These are phyloP conservation scores for Debaryomyces coudertii DNA, from an alignment of 1,139 yeast genomes.

Conservation along the genomic window DNA sequence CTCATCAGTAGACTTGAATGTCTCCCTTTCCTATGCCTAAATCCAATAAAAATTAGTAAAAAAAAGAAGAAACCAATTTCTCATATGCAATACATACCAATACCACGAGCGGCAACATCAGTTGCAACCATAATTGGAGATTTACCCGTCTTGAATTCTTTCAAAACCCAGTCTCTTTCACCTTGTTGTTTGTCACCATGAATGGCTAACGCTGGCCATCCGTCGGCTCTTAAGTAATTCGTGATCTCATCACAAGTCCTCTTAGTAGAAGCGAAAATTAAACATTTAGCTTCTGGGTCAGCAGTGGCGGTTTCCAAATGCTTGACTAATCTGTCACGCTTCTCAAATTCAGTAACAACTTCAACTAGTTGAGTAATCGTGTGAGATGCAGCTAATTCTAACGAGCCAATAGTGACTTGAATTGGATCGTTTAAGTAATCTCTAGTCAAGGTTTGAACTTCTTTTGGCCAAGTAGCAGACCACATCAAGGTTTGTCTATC, in stretches of 20 bases:
- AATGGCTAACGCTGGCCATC: constrained; percentile 98
- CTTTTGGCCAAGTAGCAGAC: constrained; percentile 99
- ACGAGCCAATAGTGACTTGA: constrained; percentile 95
- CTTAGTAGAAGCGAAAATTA: constrained; percentile 92
- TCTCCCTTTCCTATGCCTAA: constrained; percentile 10
- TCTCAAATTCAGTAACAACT: constrained; percentile 88
- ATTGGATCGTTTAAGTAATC: constrained; percentile 92
- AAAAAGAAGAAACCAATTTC: constrained; percentile 12
- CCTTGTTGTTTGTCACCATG: constrained; percentile 98
- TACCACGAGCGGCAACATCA: constrained; percentile 99
- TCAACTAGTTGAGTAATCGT: constrained; percentile 93
- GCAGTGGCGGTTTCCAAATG: constrained; percentile 85
- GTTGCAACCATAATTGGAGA: constrained; percentile 99
- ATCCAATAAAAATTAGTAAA: constrained; percentile 7
- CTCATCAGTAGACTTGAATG: constrained; percentile 3
- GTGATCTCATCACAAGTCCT: constrained; percentile 97
- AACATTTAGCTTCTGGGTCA: constrained; percentile 74
- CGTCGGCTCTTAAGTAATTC: constrained; percentile 87
- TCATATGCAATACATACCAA: constrained; percentile 74
- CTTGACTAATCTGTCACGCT: constrained; percentile 84
- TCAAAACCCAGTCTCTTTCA: constrained; percentile 98
- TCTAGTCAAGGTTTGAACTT: constrained; percentile 87
- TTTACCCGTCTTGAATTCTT: constrained; percentile 87
- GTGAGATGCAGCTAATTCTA: constrained; percentile 95
- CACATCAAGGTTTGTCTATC: constrained; percentile 99